Base-by-base conservation (phyloP, 2,329 filamentous ascomycete species). In the Talaromyces sp. region DNA sequence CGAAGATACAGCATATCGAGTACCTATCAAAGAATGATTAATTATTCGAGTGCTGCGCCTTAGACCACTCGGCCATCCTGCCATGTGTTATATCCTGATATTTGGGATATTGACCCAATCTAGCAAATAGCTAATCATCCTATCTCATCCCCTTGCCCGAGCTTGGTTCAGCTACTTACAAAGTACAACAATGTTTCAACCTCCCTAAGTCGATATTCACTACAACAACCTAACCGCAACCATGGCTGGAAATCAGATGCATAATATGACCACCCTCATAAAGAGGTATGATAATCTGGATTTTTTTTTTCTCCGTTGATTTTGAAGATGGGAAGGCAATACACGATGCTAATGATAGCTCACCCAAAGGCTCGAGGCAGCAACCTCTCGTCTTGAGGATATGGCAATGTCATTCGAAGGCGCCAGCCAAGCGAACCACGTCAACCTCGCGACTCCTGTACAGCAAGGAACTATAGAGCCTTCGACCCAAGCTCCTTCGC, bases 231-330 rank as follows among this genome's bases (percentile, higher is more conserved):
- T 41, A 33, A 56, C 31, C 25, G 67, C 67, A 69, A 75, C 70
- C 64, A 93, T 93, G 90, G 87, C 88, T 63, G 75, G 75, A 68
- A 91, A 86, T 80, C 91, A 93, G 74, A 97, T 98, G 92, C 89
- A 98, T 81, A 98, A 97, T 77, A 83, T 99, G 68, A 96, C 93
- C 41, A 99, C 95, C 63, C 87, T 99, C 74, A 97, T 99, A 83
- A 99, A 99, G 86, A 89, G 95, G 95, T 98, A 86, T 73, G 87
- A 39, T 17, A 5, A 5, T 41, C 11, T 17, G 31, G n/a, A 22
- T 17, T 50, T 15, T 41, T 22, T 9, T 50, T 22, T 9, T 7
- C 2, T 45, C 33, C 15, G 25, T 19, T 59, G 19, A n/a, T 39
- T n/a, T 19, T 50, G 73, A 22, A 31, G 31, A 15, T 17, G 33